Conservation (phyloP, 2,329 filamentous ascomycete genomes). For the Westerdykella ornata region DNA sequence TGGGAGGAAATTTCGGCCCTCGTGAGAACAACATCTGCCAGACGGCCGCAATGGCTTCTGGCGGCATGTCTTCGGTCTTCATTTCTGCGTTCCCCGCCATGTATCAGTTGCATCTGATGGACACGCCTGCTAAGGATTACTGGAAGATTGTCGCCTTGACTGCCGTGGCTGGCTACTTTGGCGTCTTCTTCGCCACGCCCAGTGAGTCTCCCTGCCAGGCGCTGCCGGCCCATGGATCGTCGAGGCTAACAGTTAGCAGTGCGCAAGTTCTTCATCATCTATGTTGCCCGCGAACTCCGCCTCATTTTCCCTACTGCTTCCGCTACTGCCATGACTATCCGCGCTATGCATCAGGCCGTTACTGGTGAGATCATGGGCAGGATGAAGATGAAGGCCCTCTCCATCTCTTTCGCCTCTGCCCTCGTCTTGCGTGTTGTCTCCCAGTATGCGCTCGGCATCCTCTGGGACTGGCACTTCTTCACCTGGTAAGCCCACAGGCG, state of each 20-base stretch:
- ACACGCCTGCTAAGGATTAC: slow-evolving; percentile 51
- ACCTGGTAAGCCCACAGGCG: slow-evolving; percentile 30
- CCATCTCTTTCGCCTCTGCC: slow-evolving; percentile 46
- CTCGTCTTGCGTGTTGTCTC: slow-evolving; percentile 51
- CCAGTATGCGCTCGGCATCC: slow-evolving; percentile 54
- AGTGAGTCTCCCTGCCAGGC: slow-evolving; percentile 19
- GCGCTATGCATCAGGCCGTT: slow-evolving; percentile 55
- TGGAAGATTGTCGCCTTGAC: slow-evolving; percentile 55
- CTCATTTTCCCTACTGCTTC: slow-evolving; percentile 56
- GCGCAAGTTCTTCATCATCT: slow-evolving; percentile 63
- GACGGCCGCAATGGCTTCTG: slow-evolving; percentile 54
- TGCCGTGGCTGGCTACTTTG: slow-evolving; percentile 57
- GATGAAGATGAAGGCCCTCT: slow-evolving; percentile 52
- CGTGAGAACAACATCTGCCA: slow-evolving; percentile 59
- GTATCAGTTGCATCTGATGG: slow-evolving; percentile 51
- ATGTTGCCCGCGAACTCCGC: slow-evolving; percentile 54
- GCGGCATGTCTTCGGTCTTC: slow-evolving; percentile 53
- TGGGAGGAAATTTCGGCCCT: slow-evolving; percentile 53
- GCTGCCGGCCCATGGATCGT: slow-evolving; percentile 6
- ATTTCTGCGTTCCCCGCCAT: slow-evolving; percentile 55
- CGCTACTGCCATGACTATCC: slow-evolving; percentile 56
- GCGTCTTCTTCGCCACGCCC: slow-evolving; percentile 57
- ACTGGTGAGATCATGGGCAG: slow-evolving; percentile 49
- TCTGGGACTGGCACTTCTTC: slow-evolving; percentile 54
- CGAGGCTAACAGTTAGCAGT: slow-evolving; percentile 26